Evolutionary conservation across 129 eudicot genomes (phyloP).

Genomic region (Helichrysum umbraculigerum): DNA sequence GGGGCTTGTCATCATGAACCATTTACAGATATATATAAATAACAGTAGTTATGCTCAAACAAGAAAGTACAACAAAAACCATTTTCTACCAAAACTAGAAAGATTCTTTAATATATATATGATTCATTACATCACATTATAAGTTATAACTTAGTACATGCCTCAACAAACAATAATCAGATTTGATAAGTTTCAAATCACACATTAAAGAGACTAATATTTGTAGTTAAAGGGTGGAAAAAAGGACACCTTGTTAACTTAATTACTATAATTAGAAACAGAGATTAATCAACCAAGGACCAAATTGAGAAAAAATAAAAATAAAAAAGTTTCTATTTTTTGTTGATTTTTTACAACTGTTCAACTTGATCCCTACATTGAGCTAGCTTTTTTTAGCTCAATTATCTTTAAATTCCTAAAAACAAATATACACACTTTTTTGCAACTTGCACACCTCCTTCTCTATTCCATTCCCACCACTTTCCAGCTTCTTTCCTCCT

Average conservation of each 20-base stretch:
- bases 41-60: conserved; percentile 30
- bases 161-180: background rate
- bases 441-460: conserved; percentile 57
- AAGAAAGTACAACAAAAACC: conserved; percentile 32
- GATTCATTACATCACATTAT: conserved; percentile 1
- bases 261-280: conserved; percentile 6
- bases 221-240: background rate
- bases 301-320: conserved; percentile 6
- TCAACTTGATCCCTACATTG: conserved; percentile 41
- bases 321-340: conserved; percentile 21
- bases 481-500: conserved; percentile 29
- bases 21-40: conserved; percentile 30
- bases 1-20: conserved; percentile 31
- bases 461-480: conserved; percentile 43
- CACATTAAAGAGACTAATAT: background rate
- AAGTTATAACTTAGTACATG: too few species aligned
- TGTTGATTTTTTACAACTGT: conserved; percentile 35
- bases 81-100: conserved; percentile 27
- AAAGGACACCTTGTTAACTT: background rate
- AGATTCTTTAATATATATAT: conserved; percentile 12
- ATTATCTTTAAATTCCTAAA: conserved; percentile 30
- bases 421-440: conserved; percentile 48
- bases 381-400: conserved; percentile 50
- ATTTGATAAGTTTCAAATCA: background rate
- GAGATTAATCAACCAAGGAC: conserved; percentile 25